Percentiles rank a stretch among this genome's conserved stretches.
Conservation (phyloP, 2,329 filamentous ascomycete genomes). For the Penicillium sp. region DNA sequence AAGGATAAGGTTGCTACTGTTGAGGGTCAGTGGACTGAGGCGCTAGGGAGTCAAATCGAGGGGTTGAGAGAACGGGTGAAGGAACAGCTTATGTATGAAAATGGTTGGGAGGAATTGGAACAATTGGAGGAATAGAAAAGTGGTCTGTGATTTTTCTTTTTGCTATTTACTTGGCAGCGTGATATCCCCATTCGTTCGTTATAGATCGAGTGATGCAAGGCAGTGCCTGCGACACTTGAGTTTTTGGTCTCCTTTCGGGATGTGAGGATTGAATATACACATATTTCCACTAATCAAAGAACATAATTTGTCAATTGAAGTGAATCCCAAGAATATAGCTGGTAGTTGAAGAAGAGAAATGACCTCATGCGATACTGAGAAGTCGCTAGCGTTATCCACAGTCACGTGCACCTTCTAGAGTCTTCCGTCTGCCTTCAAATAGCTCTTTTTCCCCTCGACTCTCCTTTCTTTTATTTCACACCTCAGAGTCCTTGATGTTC, state of each 20-base stretch:
- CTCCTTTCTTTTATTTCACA: constrained; percentile 15
- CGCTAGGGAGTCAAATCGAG: constrained; percentile 73
- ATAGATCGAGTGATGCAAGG: constrained; percentile 13
- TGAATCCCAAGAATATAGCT: background rate
- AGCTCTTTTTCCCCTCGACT: constrained; percentile 18
- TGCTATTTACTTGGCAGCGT: constrained; percentile 12
- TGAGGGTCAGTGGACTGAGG: constrained; percentile 86
- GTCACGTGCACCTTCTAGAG: constrained; percentile 38
- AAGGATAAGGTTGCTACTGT: constrained; percentile 92
- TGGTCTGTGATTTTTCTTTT: constrained; percentile 3
- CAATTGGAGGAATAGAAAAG: constrained; percentile 50
- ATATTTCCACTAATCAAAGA: background rate
- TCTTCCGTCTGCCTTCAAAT: constrained; percentile 35
- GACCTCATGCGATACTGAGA: constrained; percentile 1
- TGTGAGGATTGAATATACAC: background rate
- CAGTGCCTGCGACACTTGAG: constrained; percentile 1
- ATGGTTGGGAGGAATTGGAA: constrained; percentile 83
- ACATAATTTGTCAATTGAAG: background rate
- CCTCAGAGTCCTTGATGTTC: constrained; percentile 9
- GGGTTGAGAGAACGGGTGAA: constrained; percentile 72
- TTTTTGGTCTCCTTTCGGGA: constrained; percentile 4
- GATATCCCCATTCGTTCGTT: constrained; percentile 27
- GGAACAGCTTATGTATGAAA: constrained; percentile 68
- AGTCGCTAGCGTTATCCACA: constrained; percentile 8
- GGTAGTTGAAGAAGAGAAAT: background rate